phyloP scores from a whole-genome alignment of 805 yeast species.

The Yarrowia bubula region DNA sequence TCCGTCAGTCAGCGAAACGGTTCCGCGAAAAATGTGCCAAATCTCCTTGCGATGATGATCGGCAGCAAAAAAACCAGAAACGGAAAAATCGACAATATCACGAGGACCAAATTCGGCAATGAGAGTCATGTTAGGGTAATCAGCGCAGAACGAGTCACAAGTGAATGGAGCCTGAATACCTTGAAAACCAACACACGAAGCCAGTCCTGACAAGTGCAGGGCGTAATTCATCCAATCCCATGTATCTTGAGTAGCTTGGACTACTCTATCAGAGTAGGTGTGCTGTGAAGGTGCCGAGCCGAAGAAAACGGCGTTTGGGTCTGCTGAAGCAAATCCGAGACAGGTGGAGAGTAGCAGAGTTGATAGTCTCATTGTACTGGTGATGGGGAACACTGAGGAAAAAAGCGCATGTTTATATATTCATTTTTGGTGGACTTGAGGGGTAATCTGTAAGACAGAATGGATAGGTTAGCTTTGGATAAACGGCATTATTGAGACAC shows the following conservation, averaged over 20 bases:
- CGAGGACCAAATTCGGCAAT: not conserved
- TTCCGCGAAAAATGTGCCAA: not conserved
- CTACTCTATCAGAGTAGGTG: not conserved
- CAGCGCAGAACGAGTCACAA: not conserved
- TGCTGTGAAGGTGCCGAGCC: not conserved
- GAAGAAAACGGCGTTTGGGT: not conserved
- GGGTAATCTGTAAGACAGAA: too few species aligned
- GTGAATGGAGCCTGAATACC: not conserved
- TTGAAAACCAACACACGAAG: conserved; percentile 4
- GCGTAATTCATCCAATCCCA: conserved; percentile 19
- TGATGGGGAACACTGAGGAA: too few species aligned
- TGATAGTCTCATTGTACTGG: not conserved
- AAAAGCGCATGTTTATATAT: too few species aligned
- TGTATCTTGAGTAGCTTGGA: not conserved
- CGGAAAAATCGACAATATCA: not conserved
- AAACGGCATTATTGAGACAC: too few species aligned
- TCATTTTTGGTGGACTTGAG: too few species aligned
- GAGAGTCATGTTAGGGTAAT: not conserved
- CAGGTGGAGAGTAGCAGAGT: not conserved
- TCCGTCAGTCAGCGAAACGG: not conserved
- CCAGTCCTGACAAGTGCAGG: conserved; percentile 4
- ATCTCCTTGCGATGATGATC: not conserved
- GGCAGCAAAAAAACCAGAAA: not conserved
- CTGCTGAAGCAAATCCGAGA: not conserved
- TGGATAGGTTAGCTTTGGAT: too few species aligned